Conservation (phyloP, 805 yeast genomes). For the Lachancea kluyveri region DNA sequence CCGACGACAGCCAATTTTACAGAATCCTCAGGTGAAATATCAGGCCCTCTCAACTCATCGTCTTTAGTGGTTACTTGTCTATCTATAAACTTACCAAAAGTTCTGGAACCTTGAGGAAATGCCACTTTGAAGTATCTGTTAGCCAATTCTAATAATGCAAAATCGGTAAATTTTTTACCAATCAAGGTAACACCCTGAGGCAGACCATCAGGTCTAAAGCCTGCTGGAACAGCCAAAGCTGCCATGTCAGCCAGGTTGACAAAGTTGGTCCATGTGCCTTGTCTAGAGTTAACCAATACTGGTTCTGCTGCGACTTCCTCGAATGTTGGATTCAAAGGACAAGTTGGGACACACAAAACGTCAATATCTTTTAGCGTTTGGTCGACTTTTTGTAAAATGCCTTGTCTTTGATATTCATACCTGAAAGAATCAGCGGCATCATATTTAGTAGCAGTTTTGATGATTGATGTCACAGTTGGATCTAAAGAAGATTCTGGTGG, state of each 20-base stretch:
- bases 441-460: constrained; percentile 69
- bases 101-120: constrained; percentile 42
- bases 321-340: constrained; percentile 86
- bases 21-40: constrained; percentile 30
- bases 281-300: constrained; percentile 72
- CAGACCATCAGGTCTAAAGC: constrained; percentile 79
- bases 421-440: constrained; percentile 81
- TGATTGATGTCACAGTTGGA: constrained; percentile 74
- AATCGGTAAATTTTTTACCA: constrained; percentile 79
- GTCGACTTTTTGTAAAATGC: constrained; percentile 60
- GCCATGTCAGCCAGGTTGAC: constrained; percentile 91
- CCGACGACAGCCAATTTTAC: constrained; percentile 90
- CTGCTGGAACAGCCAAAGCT: constrained; percentile 87
- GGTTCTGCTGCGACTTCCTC: constrained; percentile 73
- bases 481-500: constrained; percentile 71
- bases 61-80: constrained; percentile 9
- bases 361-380: constrained; percentile 55
- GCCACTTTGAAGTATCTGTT: constrained; percentile 52
- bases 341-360: constrained; percentile 83
- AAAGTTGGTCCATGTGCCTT: constrained; percentile 98
- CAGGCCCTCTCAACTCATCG: constrained; percentile 19
- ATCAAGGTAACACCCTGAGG: constrained; percentile 88
- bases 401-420: constrained; percentile 82
- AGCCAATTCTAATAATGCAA: constrained; percentile 82
- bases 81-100: constrained; percentile 40